Evolutionary conservation across 1,139 yeast genomes (phyloP).

Genomic region (Ogataea hybrid): DNA sequence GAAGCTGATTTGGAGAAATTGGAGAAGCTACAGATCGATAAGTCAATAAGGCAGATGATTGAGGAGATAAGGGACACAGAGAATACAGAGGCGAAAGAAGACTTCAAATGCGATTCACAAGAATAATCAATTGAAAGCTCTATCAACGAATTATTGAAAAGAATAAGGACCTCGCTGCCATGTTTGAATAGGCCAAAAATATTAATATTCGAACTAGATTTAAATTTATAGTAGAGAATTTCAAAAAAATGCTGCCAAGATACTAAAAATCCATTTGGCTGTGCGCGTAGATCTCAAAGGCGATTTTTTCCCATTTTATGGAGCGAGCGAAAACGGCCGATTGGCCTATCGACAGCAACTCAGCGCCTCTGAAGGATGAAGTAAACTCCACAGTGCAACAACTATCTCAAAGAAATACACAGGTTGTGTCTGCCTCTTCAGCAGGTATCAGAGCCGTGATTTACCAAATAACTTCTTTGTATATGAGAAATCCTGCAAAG

Average conservation of each 20-base stretch:
- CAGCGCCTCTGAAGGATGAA: slow-evolving; percentile 1
- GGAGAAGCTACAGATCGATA: slow-evolving; percentile 24
- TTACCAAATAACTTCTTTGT: slow-evolving; percentile 76
- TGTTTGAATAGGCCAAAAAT: background rate
- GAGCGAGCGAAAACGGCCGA: slow-evolving; percentile 2
- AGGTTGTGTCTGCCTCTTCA: slow-evolving; percentile 58
- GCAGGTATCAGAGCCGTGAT: slow-evolving; percentile 83
- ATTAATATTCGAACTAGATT: no score
- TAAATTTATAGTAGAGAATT: no score
- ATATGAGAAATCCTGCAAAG: slow-evolving; percentile 79
- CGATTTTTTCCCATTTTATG: background rate
- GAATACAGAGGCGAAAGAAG: no score
- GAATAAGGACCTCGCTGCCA: no score
- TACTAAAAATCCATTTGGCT: slow-evolving; percentile 4
- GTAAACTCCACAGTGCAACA: slow-evolving; percentile 16
- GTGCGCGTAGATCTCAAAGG: slow-evolving; percentile 1
- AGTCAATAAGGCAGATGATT: slow-evolving; percentile 22
- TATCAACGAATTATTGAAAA: no score
- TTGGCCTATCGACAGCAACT: background rate
- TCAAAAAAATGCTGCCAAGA: no score
- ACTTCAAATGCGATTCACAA: no score
- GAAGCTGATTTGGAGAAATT: slow-evolving; percentile 30
- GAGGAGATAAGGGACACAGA: slow-evolving; percentile 10
- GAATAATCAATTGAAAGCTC: no score
- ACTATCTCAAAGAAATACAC: slow-evolving; percentile 31